Base-by-base conservation (phyloP, 2,329 filamentous ascomycete species). In the Penicillium hesseltinei region DNA sequence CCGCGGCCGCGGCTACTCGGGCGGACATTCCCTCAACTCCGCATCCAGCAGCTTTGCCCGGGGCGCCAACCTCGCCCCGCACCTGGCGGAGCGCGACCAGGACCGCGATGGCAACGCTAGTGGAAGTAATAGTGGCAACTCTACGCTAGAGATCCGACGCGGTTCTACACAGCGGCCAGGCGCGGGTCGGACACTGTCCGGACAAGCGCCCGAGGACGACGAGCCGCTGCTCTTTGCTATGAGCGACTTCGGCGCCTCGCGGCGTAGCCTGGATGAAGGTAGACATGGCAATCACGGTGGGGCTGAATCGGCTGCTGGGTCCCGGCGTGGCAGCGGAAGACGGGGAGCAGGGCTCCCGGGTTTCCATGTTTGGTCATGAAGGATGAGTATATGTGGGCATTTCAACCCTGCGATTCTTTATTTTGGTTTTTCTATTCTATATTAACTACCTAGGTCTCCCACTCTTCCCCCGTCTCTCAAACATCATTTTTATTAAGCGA, bases 211-310 rank as follows among this genome's bases (percentile, higher is more conserved):
- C 17, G 76, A 78, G 44, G 77, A 79, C 31, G 77, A 79, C 17
- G 77, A 79, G 54, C 76, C 76, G 9, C 63, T 79, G 8, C 65
- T 78, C 4, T 79, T 79, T 61, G 74, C 76, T 36, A 79, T 79
- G 76, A 79, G 76, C 56, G 77, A 79, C 51, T 77, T 78, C 53
- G 74, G 75, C 9, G 72, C 66, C 39, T 74, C 75, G 9, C 69
- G 76, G 39, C 72, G 76, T 50, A 78, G 76, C 54, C 62, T 77
- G 25, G 76, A 78, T 57, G 76, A 78, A 61, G 69, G 70, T 35
- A 63, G 73, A 33, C 68, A 71, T 46, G 67, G 69, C 27, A 72
- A 68, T 47, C 70, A 71, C 54, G 66, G 69, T 27, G 62, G 64
- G 5, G 60, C 61, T 19, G 73, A 73, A 48, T 67, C 69, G 4